Evolutionary conservation across 2,329 filamentous ascomycete genomes (phyloP), one percentile per base, ranked within the genome.

Genomic region (Tolypocladium amazonense): DNA sequence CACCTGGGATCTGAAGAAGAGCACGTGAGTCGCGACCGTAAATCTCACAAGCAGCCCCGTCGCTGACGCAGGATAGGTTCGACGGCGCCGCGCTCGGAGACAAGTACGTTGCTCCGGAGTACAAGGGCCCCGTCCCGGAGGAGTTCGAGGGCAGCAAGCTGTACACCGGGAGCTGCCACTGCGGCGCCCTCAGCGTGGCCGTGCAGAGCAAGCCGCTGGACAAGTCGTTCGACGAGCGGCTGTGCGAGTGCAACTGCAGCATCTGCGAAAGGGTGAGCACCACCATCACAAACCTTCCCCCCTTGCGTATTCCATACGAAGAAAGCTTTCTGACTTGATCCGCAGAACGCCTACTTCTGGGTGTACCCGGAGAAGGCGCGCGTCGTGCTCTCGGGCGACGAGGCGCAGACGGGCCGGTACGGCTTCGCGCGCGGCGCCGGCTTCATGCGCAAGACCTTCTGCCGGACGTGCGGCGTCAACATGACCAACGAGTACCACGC

Each of bases 151-250:
- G 71, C 41, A 72, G 72, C 45, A 72, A 72, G 64, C 58, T 76
- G 12, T 80, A 81, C 64, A 75, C 76, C 18, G 81, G 80, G 11
- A 76, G 77, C 66, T 83, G 81, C 66, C 80, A 83, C 68, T 83
- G 81, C 66, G 80, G 80, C 35, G 75, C 74, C 25, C 71, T 83
- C 30, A 75, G 70, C 20, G 59, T 80, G 1, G 76, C 78, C 1
- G 47, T 81, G 41, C 73, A 71, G 57, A 71, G 71, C 60, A 74
- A 75, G 62, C 73, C 77, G 1, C 65, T 82, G 12, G 72, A 77
- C 65, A 72, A 68, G 65, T 74, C 66, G 14, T 72, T 62, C 35
- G 59, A 67, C 3, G 71, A 71, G 15, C 57, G 15, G 1, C 62
- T 74, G 6, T 30, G 69, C 1, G 76, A 80, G 57, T 82, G 80